Percentiles rank a stretch among this genome's conserved stretches.
Conservation (phyloP, 208 protist genomes). For the Wallacemonas rigidus region DNA sequence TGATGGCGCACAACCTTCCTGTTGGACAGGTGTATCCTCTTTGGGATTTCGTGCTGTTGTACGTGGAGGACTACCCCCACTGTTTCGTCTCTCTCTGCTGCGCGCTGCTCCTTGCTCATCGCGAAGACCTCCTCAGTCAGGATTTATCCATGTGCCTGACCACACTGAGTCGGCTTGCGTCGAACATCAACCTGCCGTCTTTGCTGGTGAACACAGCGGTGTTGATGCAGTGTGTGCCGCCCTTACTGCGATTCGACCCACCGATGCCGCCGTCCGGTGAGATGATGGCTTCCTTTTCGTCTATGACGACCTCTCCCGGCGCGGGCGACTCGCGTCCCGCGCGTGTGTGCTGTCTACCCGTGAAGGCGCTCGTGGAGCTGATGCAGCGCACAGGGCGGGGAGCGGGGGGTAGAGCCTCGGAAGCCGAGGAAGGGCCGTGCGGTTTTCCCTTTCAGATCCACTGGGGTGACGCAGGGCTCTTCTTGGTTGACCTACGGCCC, state of each 20-base stretch:
- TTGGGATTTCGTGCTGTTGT: conserved; percentile 92
- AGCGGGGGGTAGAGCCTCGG: neutral
- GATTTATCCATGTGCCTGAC: conserved; percentile 56
- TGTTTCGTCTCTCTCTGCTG: conserved; percentile 39
- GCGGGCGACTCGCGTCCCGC: neutral
- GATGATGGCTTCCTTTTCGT: neutral
- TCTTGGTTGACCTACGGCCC: conserved; percentile 57
- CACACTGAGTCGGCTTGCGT: conserved; percentile 36
- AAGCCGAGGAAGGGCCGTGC: neutral
- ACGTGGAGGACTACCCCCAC: conserved; percentile 26
- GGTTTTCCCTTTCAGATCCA: conserved; percentile 7
- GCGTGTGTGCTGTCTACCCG: conserved; percentile 1
- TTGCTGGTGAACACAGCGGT: conserved; percentile 40
- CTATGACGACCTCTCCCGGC: neutral
- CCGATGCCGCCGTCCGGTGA: neutral
- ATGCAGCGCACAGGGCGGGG: neutral
- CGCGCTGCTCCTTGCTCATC: conserved; percentile 45
- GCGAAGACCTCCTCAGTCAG: conserved; percentile 38
- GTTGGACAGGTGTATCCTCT: conserved; percentile 87
- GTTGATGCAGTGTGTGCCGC: conserved; percentile 45
- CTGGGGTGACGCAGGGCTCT: conserved; percentile 47
- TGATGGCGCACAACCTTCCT: conserved; percentile 88
- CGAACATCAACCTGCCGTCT: conserved; percentile 29
- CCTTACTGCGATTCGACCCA: conserved; percentile 14
- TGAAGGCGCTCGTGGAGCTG: conserved; percentile 1